Evolutionary conservation across 768 basidiomycete species (phyloP).

Genomic region (Pholiota molesta): DNA sequence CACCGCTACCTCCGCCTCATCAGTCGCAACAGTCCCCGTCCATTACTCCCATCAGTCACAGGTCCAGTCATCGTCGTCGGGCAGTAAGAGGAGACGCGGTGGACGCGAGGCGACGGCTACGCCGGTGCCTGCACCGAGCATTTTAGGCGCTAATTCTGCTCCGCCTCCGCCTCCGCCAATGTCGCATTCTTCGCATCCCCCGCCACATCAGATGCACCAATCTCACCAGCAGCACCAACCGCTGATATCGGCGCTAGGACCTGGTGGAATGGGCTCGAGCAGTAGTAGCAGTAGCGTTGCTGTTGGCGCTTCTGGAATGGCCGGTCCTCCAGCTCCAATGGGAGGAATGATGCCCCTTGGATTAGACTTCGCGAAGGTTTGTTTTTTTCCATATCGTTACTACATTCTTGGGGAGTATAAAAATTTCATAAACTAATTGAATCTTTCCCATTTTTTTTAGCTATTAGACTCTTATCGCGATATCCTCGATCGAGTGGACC

Average conservation of each 20-base stretch:
- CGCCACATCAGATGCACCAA: conserved; percentile 4
- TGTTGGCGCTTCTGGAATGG: conserved; percentile 3
- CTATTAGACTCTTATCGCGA: conserved; percentile 32
- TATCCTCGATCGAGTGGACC: conserved; percentile 32
- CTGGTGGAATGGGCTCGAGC: conserved; percentile 3
- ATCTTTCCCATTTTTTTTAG: conserved; percentile 1
- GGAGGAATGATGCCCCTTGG: conserved; percentile 7
- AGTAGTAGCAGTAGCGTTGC: background rate
- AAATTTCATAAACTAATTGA: background rate
- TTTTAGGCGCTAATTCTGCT: background rate
- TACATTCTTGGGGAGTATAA: background rate
- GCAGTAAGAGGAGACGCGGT: conserved; percentile 11
- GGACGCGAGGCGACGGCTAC: background rate
- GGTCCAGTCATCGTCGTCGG: conserved; percentile 1
- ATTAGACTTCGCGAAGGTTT: conserved; percentile 20
- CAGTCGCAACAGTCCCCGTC: conserved; percentile 37
- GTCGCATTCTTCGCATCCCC: conserved; percentile 1
- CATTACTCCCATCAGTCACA: conserved; percentile 25
- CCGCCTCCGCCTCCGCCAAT: conserved; percentile 1
- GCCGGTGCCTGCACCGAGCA: background rate
- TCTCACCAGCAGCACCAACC: conserved; percentile 12
- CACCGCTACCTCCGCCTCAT: conserved; percentile 16
- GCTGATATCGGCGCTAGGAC: conserved; percentile 8
- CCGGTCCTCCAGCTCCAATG: background rate
- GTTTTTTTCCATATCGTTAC: background rate